Conservation (phyloP, 2,329 filamentous ascomycete genomes). For the Colletotrichum costaricense region DNA sequence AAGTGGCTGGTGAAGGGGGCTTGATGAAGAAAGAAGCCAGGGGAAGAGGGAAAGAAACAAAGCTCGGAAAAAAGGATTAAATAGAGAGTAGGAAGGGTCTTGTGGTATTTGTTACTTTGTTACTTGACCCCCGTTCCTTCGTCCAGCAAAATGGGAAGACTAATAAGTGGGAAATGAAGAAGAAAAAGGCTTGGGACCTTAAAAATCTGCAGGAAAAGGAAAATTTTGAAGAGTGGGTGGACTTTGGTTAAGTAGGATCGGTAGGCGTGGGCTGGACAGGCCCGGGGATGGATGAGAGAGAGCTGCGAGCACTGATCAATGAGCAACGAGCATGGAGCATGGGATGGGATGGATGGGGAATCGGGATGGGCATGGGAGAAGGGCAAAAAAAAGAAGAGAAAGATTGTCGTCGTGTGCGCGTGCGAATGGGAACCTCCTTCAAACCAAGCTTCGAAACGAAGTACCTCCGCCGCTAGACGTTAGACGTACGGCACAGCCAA, state of each 20-base stretch:
- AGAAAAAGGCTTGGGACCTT: slow-evolving; percentile 19
- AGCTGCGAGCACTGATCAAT: not conserved
- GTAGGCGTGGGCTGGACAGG: not conserved
- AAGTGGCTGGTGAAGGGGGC: not conserved
- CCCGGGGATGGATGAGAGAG: not conserved
- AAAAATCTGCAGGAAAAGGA: slow-evolving; percentile 29
- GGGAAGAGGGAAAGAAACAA: not conserved
- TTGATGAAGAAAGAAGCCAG: not conserved
- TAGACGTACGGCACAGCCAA: slow-evolving; percentile 5
- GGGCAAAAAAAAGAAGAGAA: not conserved
- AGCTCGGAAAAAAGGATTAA: slow-evolving; percentile 21
- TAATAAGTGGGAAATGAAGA: slow-evolving; percentile 23
- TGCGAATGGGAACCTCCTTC: slow-evolving; percentile 37
- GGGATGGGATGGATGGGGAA: too few relatives aligned
- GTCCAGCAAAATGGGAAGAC: slow-evolving; percentile 21
- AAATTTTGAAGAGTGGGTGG: slow-evolving; percentile 29
- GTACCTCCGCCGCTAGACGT: slow-evolving; percentile 10
- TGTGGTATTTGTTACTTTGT: not conserved
- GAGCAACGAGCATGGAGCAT: too few relatives aligned
- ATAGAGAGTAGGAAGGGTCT: not conserved
- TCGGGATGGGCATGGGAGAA: not conserved
- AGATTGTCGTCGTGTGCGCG: slow-evolving; percentile 32
- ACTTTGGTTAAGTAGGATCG: slow-evolving; percentile 35
- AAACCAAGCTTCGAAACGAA: slow-evolving; percentile 37
- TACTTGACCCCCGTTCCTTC: slow-evolving; percentile 6